Conservation (phyloP, 306 rosid species). For the Potentilla sterilis region DNA sequence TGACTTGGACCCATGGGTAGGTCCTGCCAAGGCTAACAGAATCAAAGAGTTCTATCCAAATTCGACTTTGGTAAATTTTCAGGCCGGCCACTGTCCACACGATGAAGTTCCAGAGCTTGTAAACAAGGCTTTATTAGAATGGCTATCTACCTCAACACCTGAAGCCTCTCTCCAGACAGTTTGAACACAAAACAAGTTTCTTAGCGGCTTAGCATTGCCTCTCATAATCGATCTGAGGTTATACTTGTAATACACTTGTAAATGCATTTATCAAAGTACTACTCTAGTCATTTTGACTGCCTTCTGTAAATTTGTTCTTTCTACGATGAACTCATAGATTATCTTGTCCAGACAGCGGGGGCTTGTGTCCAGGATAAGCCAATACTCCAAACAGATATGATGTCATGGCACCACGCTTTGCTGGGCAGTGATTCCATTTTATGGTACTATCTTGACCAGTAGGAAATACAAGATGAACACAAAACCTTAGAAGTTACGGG, state of each 20-base stretch:
- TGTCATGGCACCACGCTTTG: background rate
- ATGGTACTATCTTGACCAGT: background rate
- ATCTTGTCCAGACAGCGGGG: background rate
- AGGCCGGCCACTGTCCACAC: conserved; percentile 95
- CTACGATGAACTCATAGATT: background rate
- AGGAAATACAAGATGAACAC: background rate
- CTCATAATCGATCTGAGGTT: background rate
- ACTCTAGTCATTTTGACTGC: background rate
- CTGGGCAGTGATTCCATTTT: background rate
- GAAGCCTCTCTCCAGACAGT: conserved; percentile 47
- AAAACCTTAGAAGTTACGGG: conserved; percentile 29
- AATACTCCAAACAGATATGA: background rate
- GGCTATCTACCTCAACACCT: conserved; percentile 54
- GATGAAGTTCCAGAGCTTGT: conserved; percentile 83
- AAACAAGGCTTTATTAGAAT: conserved; percentile 70
- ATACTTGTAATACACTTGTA: conserved; percentile 19
- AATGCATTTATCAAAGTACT: conserved; percentile 8
- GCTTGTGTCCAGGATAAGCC: too few species aligned
- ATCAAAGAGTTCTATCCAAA: conserved; percentile 82
- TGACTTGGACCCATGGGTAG: conserved; percentile 97
- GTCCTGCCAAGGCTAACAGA: conserved; percentile 74
- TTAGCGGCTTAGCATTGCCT: conserved; percentile 2
- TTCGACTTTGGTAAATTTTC: conserved; percentile 64
- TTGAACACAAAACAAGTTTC: conserved; percentile 24
- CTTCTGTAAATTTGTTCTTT: background rate